Base-by-base conservation (phyloP, 176 grass and related monocot species). In the Puccinellia tenuiflora region DNA sequence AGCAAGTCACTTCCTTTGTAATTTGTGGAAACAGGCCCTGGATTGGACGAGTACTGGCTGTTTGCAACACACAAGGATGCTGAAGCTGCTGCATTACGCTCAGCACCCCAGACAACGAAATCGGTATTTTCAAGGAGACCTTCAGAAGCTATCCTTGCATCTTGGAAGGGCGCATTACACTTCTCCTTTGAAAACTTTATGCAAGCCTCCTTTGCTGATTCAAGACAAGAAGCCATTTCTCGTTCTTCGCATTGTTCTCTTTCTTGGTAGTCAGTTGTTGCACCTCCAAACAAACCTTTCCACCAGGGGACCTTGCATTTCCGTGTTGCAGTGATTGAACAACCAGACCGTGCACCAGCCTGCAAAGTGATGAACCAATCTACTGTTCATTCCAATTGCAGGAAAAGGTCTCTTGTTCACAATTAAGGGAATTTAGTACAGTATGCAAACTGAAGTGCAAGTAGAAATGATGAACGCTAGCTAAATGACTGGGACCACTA, bases 241-340 rank as follows among this genome's bases (percentile, higher is more conserved):
- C 34, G 65, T 39, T 68, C 65, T n/a, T 68, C 65, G 4, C 65
- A 68, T 39, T 38, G 18, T 68, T 68, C 65, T 68, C 65, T 68
- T 39, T 37, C 65, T 68, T 68, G 61, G 22, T 68, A 68, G 65
- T 39, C 21, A 9, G 65, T 68, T 22, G 20, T 68, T 31, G 87
- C 21, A 51, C 50, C 74, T 88, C 79, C 84, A 79, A 95, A 83
- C 15, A 98, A 77, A 42, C 82, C 53, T 85, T 90, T 95, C 92
- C 95, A 98, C 92, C 90, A 98, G 24, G 88, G 85, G 16, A 90
- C 88, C 73, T 86, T 98, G 76, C 92, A 98, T 68, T 95, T 95
- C 55, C 87, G 85, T 75, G 90, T 90, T 37, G 90, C 92, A 9
- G 86, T 77, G 83, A 95, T 91, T 25, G 96, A 95, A 79, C 92